Evolutionary conservation across 106 monocot species (phyloP).

Genomic region (Amphibolis antarctica): DNA sequence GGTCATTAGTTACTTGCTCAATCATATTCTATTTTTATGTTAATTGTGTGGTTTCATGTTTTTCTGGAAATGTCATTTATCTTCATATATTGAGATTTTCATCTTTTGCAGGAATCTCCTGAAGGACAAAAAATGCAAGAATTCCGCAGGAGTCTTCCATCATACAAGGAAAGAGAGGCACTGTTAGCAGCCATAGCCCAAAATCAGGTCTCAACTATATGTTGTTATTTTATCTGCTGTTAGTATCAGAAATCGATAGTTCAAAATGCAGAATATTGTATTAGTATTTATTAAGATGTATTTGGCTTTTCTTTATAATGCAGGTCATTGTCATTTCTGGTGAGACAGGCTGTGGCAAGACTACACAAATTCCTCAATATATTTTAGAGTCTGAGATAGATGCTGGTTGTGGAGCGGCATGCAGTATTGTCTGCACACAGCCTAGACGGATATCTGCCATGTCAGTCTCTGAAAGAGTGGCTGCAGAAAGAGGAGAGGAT

Average conservation of each 20-base stretch:
- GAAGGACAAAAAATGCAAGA: conserved; percentile 85
- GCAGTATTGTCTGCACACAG: conserved; percentile 95
- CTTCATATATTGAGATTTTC: neutral
- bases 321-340: conserved; percentile 96
- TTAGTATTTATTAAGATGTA: neutral
- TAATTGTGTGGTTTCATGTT: neutral
- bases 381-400: conserved; percentile 96
- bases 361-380: conserved; percentile 95
- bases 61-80: neutral
- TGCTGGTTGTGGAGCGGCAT: conserved; percentile 71
- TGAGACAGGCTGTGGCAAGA: conserved; percentile 99
- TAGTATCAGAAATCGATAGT: neutral
- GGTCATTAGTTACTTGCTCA: neutral
- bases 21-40: neutral
- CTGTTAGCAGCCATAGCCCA: conserved; percentile 58
- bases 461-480: conserved; percentile 96
- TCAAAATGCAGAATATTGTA: neutral
- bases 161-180: conserved; percentile 74
- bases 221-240: neutral
- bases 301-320: conserved; percentile 6
- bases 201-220: conserved; percentile 63
- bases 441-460: conserved; percentile 98
- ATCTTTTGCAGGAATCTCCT: conserved; percentile 54
- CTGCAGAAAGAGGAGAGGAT: conserved; percentile 91
- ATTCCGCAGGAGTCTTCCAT: conserved; percentile 86